Conservation (phyloP, 345 rosid genomes). For the Cochlearia excelsa region DNA sequence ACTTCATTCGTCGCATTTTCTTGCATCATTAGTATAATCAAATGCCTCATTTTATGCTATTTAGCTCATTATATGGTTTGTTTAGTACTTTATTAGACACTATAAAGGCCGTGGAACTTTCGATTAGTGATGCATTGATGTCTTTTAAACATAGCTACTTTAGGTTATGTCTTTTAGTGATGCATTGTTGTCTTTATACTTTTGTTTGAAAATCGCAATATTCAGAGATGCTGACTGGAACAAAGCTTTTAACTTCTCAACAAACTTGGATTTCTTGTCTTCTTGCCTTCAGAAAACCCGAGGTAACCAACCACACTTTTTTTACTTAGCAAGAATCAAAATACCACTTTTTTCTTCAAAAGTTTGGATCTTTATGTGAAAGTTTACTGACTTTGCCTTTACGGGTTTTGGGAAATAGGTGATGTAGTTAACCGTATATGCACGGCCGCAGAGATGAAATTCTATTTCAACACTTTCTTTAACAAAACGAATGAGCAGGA, state of each 20-base stretch:
- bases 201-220: constrained; percentile 19
- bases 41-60: constrained; percentile 1
- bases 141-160: neutral
- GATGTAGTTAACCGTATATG: constrained; percentile 51
- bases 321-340: neutral
- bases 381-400: neutral
- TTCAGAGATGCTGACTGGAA: constrained; percentile 89
- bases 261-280: constrained; percentile 66
- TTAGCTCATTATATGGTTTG: constrained; percentile 7
- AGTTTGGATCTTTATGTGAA: neutral
- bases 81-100: neutral
- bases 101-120: neutral
- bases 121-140: constrained; percentile 1
- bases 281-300: constrained; percentile 53
- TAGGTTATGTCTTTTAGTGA: neutral
- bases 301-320: constrained; percentile 40
- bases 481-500: constrained; percentile 33
- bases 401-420: constrained; percentile 41
- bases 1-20: constrained; percentile 6
- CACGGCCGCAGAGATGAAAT: constrained; percentile 74
- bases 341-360: too few species aligned
- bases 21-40: neutral
- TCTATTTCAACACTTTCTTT: constrained; percentile 59
- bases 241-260: constrained; percentile 72
- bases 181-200: constrained; percentile 1